A percentile compares a stretch with the other conserved stretches of the same genome.
Evolutionary conservation across 768 basidiomycete species (phyloP).

Genomic region (Psilocybe cubensis): DNA sequence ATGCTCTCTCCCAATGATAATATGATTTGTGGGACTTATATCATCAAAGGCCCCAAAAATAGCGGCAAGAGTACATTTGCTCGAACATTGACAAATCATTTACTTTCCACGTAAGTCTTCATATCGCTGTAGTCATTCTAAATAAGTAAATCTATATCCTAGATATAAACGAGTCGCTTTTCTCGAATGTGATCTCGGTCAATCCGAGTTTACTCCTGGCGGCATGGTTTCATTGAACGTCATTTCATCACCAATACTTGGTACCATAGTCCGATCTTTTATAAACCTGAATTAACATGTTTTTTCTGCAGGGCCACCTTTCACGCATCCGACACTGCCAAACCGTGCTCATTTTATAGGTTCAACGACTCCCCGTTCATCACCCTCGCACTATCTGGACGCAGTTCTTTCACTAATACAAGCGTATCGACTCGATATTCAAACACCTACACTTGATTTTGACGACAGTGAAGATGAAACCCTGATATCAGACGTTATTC

Average conservation of each 20-base stretch:
- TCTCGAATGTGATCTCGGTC: slow-evolving; percentile 92
- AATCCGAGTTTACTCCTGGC: slow-evolving; percentile 90
- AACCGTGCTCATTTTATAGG: slow-evolving; percentile 83
- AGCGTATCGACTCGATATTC: slow-evolving; percentile 70
- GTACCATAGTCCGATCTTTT: slow-evolving; percentile 36
- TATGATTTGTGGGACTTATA: slow-evolving; percentile 40
- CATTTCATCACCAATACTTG: slow-evolving; percentile 69
- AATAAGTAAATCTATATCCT: background rate
- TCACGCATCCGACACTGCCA: slow-evolving; percentile 80
- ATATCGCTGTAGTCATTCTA: background rate
- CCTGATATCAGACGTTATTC: slow-evolving; percentile 62
- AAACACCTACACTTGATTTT: slow-evolving; percentile 38
- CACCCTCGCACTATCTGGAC: slow-evolving; percentile 76
- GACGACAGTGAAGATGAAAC: slow-evolving; percentile 29
- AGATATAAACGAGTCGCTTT: slow-evolving; percentile 86
- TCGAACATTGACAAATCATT: slow-evolving; percentile 67
- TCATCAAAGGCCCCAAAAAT: slow-evolving; percentile 87
- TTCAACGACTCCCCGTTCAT: slow-evolving; percentile 72
- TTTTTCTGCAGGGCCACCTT: slow-evolving; percentile 70
- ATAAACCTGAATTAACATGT: background rate
- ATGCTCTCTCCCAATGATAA: slow-evolving; percentile 21
- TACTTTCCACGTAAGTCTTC: slow-evolving; percentile 56
- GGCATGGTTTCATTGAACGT: slow-evolving; percentile 85
- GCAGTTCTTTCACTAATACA: slow-evolving; percentile 70
- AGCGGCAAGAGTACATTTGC: slow-evolving; percentile 92